phyloP scores from a whole-genome alignment of 306 rosid genomes.

The Boehmeria nivea region DNA sequence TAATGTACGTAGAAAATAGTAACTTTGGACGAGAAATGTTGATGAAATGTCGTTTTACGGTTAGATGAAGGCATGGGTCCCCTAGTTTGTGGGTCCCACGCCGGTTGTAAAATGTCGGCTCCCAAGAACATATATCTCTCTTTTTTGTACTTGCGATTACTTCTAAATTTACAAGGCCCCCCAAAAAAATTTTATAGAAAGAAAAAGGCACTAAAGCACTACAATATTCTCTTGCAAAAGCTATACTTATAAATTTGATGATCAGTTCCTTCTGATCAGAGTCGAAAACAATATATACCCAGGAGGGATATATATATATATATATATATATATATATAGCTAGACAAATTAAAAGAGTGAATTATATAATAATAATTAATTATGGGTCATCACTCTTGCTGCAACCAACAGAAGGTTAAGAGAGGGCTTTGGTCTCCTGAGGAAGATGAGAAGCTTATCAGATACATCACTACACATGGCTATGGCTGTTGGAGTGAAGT shows the following conservation, averaged over 20 bases:
- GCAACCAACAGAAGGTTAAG: constrained; percentile 98
- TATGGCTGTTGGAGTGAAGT: constrained; percentile 99
- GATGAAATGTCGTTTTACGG: constrained; percentile 83
- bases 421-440: constrained; percentile 99
- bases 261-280: not conserved
- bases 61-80: constrained; percentile 68
- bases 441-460: constrained; percentile 90
- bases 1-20: constrained; percentile 75
- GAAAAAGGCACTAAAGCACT: constrained; percentile 5
- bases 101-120: constrained; percentile 56
- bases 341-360: too few relatives aligned
- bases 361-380: constrained; percentile 8
- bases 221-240: constrained; percentile 5
- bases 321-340: not conserved
- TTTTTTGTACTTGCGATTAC: constrained; percentile 23
- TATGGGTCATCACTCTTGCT: constrained; percentile 97
- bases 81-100: constrained; percentile 37
- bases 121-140: not conserved
- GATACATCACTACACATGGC: constrained; percentile 87
- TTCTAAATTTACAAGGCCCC: too few relatives aligned
- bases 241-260: constrained; percentile 2
- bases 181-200: too few relatives aligned
- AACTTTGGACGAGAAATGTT: constrained; percentile 25
- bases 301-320: not conserved
- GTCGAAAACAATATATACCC: too few relatives aligned